These are phyloP conservation scores for Hymenoscyphus albidus DNA, from an alignment of 2,329 filamentous ascomycete genomes.

Conservation along the genomic window DNA sequence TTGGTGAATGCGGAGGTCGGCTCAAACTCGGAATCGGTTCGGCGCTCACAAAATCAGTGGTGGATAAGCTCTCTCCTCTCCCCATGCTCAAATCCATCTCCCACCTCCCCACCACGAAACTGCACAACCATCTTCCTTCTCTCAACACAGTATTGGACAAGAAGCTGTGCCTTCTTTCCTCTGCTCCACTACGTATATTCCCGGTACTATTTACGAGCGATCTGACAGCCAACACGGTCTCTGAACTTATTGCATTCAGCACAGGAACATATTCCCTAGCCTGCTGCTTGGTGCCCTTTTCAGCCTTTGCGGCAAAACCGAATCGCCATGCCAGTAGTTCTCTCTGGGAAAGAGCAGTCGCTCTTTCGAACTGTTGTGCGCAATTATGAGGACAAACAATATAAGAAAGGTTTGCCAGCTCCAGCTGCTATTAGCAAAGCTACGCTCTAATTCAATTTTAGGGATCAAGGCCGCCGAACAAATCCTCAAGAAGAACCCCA, in stretches of 20 bases:
- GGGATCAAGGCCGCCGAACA: conserved; percentile 94
- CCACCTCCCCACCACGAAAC: background rate
- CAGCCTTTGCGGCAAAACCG: background rate
- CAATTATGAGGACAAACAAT: conserved; percentile 97
- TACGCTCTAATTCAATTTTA: conserved; percentile 19
- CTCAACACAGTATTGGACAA: background rate
- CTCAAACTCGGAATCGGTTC: background rate
- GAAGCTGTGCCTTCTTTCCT: background rate
- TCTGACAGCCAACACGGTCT: background rate
- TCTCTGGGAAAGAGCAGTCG: conserved; percentile 83
- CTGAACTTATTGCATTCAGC: background rate
- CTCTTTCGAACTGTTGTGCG: conserved; percentile 94
- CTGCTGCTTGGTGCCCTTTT: background rate
- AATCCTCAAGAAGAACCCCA: conserved; percentile 90
- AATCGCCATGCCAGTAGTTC: conserved; percentile 62
- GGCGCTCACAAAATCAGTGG: background rate
- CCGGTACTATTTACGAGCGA: background rate
- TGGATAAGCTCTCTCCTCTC: background rate
- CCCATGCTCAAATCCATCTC: background rate
- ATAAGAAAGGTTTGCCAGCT: conserved; percentile 67
- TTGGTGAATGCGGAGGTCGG: too few species aligned
- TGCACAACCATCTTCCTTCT: background rate
- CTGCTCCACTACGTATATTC: background rate
- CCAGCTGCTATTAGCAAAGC: conserved; percentile 11
- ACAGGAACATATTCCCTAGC: background rate